Base-by-base conservation (phyloP, 2,329 filamentous ascomycete species). In the Aaosphaeria pasadenensis region DNA sequence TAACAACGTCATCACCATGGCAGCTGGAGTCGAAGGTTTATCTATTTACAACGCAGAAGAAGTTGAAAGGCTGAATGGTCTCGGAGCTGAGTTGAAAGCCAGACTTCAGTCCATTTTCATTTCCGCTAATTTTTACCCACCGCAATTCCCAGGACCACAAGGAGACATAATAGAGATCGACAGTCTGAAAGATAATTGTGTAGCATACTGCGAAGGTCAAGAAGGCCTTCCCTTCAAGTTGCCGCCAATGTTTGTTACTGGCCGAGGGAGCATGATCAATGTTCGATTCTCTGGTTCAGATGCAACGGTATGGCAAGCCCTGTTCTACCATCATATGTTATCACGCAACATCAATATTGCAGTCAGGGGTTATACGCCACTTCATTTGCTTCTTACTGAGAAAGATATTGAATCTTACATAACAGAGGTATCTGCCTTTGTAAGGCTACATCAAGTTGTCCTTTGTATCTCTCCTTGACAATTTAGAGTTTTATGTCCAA, bases 1-100 rank as follows among this genome's bases (percentile, higher is more conserved):
- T 62, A 87, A 87, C 60, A 86, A 86, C 28, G 39, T 45, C 17
- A 24, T 45, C 17, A 45, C 33, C 35, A 45, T 45, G 43, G 11
- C 43, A 6, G 43, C 43, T 17, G 43, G 43, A 5, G 31, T 45
- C 11, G 43, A 32, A 36, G 42, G 33, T 36, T 53, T 13, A 7
- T 7, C 7, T n/a, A 36, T 36, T n/a, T 36, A 36, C 33, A 36
- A 36, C 33, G 33, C 33, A 7, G n/a, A n/a, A 7, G 33, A 36
- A 36, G 33, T 36, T n/a, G 7, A 36, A 36, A 36, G 33, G n/a
- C 33, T 36, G 7, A 36, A 36, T n/a, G 33, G n/a, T n/a, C 33
- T 36, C 7, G 33, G 33, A 7, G n/a, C 33, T n/a, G 33, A 36
- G 7, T 36, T 36, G 7, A 36, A 36, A 36, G n/a, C 33, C 7